Evolutionary conservation across 768 basidiomycete genomes (phyloP), one percentile per base, ranked within the genome.

Genomic region (Pleurotus citrinopileatus): DNA sequence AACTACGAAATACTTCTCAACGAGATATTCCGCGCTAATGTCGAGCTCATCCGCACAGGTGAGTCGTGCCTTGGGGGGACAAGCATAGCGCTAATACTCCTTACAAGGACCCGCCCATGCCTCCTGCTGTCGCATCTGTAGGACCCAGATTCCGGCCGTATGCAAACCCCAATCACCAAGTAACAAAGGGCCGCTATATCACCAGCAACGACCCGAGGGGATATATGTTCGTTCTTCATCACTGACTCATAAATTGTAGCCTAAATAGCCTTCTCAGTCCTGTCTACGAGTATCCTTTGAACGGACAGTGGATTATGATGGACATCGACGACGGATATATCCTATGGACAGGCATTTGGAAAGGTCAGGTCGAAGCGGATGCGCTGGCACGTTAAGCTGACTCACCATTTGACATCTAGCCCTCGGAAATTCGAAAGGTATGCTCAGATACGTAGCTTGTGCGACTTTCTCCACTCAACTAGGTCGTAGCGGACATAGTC

Each of bases 271-370:
- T 8, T 47, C 19, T 28, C 56, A 82, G 91, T 52, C 90, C 91
- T 10, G 92, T 94, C 9, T 94, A 89, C 63, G 92, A 94, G 66
- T 94, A 93, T 62, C 90, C 89, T 1, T 75, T 94, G 53, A 91
- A 91, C 58, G 88, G 86, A 19, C 91, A 94, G 63, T 92, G 91
- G 89, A 90, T 94, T 63, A 94, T 94, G 92, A 91, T 94, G 82
- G 92, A 94, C 72, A 88, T 91, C 64, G 92, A 94, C 66, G 91
- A 93, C 65, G 92, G 92, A 2, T 94, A 91, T 66, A 86, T 94
- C 55, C 75, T 93, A 15, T 94, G 92, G 91, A 94, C 93, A 1
- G 89, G 91, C 8, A 94, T 94, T 51, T 94, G 92, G 92, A 94
- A 94, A 78, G 91, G 91, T 91, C 55, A 37, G 56, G 73, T 55